phyloP scores from a whole-genome alignment of 2,329 filamentous ascomycete genomes.

The Trichophyton schoenleinii region DNA sequence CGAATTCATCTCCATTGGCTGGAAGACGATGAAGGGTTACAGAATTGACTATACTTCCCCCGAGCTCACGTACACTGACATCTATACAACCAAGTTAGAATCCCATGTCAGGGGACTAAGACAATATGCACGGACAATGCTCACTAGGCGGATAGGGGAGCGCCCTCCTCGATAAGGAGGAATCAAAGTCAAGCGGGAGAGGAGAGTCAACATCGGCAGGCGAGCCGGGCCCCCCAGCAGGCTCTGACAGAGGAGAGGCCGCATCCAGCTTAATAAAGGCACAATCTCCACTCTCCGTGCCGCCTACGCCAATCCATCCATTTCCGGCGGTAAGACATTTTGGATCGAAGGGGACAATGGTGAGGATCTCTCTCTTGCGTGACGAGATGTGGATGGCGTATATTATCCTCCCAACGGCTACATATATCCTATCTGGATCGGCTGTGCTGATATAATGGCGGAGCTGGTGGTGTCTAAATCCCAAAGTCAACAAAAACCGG shows the following conservation, averaged over 20 bases:
- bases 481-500: background rate
- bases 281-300: conserved; percentile 72
- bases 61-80: conserved; percentile 46
- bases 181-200: conserved; percentile 40
- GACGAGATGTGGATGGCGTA: conserved; percentile 57
- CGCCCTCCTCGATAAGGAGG: conserved; percentile 14
- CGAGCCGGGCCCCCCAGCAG: background rate
- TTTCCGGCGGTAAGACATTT: conserved; percentile 75
- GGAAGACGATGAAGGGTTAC: conserved; percentile 50
- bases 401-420: conserved; percentile 65
- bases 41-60: conserved; percentile 54
- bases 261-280: conserved; percentile 49
- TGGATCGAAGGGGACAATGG: conserved; percentile 57
- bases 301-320: conserved; percentile 84
- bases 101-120: background rate
- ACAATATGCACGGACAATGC: conserved; percentile 5
- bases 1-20: conserved; percentile 26
- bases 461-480: conserved; percentile 40
- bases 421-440: conserved; percentile 67
- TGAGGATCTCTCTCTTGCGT: conserved; percentile 60
- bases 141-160: conserved; percentile 18
- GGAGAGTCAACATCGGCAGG: conserved; percentile 43
- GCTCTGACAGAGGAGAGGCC: conserved; percentile 11
- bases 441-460: conserved; percentile 80
- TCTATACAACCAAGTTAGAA: conserved; percentile 24